phyloP scores from a whole-genome alignment of 176 grass and related monocot species.

The Phyllostachys edulis region DNA sequence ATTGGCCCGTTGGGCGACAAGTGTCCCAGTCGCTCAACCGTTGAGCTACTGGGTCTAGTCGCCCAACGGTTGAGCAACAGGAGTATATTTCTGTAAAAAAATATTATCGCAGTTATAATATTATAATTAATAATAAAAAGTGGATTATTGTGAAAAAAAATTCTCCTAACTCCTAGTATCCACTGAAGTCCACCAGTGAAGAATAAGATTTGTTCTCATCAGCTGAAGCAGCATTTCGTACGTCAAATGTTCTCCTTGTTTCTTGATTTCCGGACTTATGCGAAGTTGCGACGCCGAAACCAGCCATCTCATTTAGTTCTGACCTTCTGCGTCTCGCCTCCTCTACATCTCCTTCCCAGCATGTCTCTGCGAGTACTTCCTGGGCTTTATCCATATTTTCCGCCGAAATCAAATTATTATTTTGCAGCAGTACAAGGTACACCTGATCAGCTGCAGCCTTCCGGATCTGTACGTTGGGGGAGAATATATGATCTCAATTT shows the following conservation, averaged over 20 bases:
- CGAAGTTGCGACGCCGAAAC: constrained; percentile 36
- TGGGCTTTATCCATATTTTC: constrained; percentile 63
- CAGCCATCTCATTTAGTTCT: constrained; percentile 53
- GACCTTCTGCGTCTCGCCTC: constrained; percentile 58
- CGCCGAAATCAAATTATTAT: constrained; percentile 36
- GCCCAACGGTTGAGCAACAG: too few species aligned
- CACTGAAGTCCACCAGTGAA: constrained; percentile 81
- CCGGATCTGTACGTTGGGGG: constrained; percentile 53
- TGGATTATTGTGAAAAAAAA: too few species aligned
- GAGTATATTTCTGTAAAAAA: too few species aligned
- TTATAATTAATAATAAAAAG: too few species aligned
- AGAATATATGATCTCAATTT: constrained; percentile 15
- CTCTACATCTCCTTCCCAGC: constrained; percentile 84
- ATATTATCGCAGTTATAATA: too few species aligned
- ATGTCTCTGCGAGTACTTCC: constrained; percentile 66
- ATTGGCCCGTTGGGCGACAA: too few species aligned
- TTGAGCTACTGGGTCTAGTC: too few species aligned
- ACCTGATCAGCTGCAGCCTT: constrained; percentile 91
- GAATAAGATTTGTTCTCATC: constrained; percentile 94
- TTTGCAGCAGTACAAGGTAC: constrained; percentile 83
- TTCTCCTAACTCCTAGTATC: constrained; percentile 57
- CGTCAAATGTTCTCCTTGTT: constrained; percentile 22
- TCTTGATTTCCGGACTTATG: constrained; percentile 18
- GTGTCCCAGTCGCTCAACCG: too few species aligned
- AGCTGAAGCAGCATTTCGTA: background rate